Percentiles rank a stretch among this genome's conserved stretches.
phyloP scores from a whole-genome alignment of 768 basidiomycete species.

The Podaxis rugospora region DNA sequence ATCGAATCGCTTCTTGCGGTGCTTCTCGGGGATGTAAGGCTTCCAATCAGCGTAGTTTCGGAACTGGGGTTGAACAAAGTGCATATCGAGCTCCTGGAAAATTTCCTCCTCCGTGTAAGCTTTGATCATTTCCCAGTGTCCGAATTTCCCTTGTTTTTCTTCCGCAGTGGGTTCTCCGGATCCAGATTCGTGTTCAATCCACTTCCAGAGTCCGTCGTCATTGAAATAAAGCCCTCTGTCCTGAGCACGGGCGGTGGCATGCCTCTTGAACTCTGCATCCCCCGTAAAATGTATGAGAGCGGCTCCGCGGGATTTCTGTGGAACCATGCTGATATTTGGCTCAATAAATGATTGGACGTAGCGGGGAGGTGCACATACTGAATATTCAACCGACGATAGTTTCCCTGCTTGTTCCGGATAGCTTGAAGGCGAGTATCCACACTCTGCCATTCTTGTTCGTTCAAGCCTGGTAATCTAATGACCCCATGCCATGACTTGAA shows the following conservation, averaged over 20 bases:
- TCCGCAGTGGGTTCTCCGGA: too few species aligned
- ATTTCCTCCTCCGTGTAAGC: constrained; percentile 42
- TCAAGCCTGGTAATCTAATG: constrained; percentile 37
- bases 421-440: constrained; percentile 21
- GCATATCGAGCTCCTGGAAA: constrained; percentile 33
- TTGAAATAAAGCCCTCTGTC: constrained; percentile 47
- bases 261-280: constrained; percentile 41
- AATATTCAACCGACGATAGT: constrained; percentile 34
- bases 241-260: constrained; percentile 37
- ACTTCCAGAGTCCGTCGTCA: constrained; percentile 64
- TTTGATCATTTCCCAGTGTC: constrained; percentile 40
- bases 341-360: constrained; percentile 3
- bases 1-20: background rate
- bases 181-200: constrained; percentile 22
- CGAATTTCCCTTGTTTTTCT: too few species aligned
- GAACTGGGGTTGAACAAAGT: constrained; percentile 18
- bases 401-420: constrained; percentile 27
- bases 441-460: constrained; percentile 12
- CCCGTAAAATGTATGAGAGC: constrained; percentile 55
- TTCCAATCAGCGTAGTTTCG: constrained; percentile 13
- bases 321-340: constrained; percentile 31
- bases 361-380: constrained; percentile 23
- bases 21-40: background rate
- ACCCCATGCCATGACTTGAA: constrained; percentile 48
- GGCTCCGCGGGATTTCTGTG: constrained; percentile 46